Base-by-base conservation (phyloP, 345 rosid species). In the Gossypium rotundifolium region DNA sequence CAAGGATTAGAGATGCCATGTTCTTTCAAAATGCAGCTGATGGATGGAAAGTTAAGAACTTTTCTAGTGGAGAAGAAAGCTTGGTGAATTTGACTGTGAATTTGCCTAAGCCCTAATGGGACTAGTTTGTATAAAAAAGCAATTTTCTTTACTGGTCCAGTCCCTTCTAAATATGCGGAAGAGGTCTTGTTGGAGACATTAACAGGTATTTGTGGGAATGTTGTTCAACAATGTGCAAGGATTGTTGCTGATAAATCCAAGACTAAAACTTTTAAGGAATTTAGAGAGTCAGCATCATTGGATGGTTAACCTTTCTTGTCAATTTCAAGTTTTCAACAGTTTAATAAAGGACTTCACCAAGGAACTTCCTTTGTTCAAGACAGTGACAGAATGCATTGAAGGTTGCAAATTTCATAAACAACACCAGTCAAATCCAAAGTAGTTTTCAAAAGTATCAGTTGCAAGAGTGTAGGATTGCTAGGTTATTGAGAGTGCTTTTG, bases 51-150 rank as follows among this genome's bases (percentile, higher is more conserved):
- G 83, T 78, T 79, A 83, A 83, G 76, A 82, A 78, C 16, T 70
- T 70, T 59, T 80, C 80, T 17, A 79, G 73, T 40, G 83, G 82
- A 33, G 88, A 86, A n/a, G 88, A 84, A 60, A 84, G 81, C 78
- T 83, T 93, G 70, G 98, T 93, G 72, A 96, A 83, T 79, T 82
- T 95, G 85, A 83, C 88, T 0, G 88, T 95, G 48, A 95, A 93
- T 84, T 76, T 96, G 82, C n/a, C n/a, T n/a, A n/a, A n/a, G n/a
- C n/a, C 99, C 99, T n/a, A 93, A 96, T 74, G 99, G 99, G 51
- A 96, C 98, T 67, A 89, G 96, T 79, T 70, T 96, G 81, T 96
- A 93, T 55, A 79, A 91, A 72, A 86, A 82, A 61, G 99, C 97
- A 8, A 86, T 88, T 74, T 85, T 96, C 22, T 82, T 88, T 64